Conservation (phyloP, 345 rosid species). For the Corymbia maculata region DNA sequence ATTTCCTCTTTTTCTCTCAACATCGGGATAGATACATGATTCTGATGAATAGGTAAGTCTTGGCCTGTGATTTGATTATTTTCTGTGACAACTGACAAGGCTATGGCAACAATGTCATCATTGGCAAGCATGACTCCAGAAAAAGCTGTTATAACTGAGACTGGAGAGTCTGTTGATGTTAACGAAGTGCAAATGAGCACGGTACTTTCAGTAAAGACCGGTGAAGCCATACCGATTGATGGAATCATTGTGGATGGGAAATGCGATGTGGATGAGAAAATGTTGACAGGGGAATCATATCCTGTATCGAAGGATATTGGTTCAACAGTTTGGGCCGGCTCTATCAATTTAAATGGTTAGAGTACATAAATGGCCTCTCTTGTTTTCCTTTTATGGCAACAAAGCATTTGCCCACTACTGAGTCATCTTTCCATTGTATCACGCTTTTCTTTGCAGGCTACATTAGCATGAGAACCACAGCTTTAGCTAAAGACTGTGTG, state of each 20-base stretch:
- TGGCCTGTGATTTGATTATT: not conserved
- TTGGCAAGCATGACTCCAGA: conserved; percentile 70
- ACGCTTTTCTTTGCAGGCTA: conserved; percentile 9
- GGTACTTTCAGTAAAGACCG: conserved; percentile 62
- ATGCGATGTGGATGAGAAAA: conserved; percentile 80
- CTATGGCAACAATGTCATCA: conserved; percentile 64
- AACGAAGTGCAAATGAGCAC: conserved; percentile 54
- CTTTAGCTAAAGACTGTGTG: conserved; percentile 68
- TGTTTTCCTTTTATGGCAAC: not conserved
- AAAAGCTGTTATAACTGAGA: conserved; percentile 65
- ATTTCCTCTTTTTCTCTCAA: not conserved
- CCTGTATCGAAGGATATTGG: conserved; percentile 62
- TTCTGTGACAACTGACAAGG: conserved; percentile 33
- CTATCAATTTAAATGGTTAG: conserved; percentile 64
- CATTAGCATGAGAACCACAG: conserved; percentile 53
- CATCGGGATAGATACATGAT: not conserved
- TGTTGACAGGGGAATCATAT: conserved; percentile 72
- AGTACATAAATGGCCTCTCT: not conserved
- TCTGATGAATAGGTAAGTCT: not conserved
- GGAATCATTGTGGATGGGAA: conserved; percentile 73
- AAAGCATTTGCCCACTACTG: not conserved
- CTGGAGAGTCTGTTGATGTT: conserved; percentile 64
- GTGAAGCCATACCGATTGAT: conserved; percentile 80
- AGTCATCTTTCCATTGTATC: not conserved
- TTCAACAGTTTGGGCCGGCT: conserved; percentile 79